Base-by-base conservation (phyloP, 257 asterid species). In the Jasminum sambac region DNA sequence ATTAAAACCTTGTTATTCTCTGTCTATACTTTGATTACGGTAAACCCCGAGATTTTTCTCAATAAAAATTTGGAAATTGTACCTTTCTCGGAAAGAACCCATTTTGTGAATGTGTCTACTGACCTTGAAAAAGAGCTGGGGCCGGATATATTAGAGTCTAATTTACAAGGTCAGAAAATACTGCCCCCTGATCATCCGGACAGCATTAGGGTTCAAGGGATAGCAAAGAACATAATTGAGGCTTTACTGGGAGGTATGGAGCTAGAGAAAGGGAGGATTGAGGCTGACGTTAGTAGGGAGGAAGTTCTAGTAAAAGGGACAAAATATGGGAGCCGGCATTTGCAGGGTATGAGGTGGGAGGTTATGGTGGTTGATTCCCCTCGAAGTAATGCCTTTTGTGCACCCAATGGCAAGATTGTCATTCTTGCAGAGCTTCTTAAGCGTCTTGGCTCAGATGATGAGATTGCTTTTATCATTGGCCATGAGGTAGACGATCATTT, bases 351-450 rank as follows among this genome's bases (percentile, higher is more conserved):
- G 77, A 84, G 85, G 16, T 93, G 98, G 98, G 98, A 90, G 85
- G 88, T 93, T 72, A 67, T 93, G 66, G 88, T 93, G 71, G 92
- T 90, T 64, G 66, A 89, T 65, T 85, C 84, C 25, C 95, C 98
- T 65, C 52, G 79, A 70, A 79, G 89, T 37, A 86, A 94, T 77
- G 98, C 97, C 5, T 85, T 82, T 11, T 87, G 92, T 75, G 68
- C 84, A 85, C 97, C 99, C 66, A 95, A 97, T 72, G 97, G 97
- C 16, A 94, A 94, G 88, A 94, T 94, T 83, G 96, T 94, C 34
- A 97, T 94, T 40, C 88, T 89, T 71, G 85, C 96, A 0, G 97
- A 96, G 25, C 79, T 94, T 87, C 90, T 91, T 21, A 69, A 87
- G 24, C 96, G 86, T 85, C 91, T 94, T 58, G 79, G 48, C 66